Evolutionary conservation across 2,329 filamentous ascomycete genomes (phyloP), one percentile per base, ranked within the genome.

Genomic region (Verticillium isaacii): DNA sequence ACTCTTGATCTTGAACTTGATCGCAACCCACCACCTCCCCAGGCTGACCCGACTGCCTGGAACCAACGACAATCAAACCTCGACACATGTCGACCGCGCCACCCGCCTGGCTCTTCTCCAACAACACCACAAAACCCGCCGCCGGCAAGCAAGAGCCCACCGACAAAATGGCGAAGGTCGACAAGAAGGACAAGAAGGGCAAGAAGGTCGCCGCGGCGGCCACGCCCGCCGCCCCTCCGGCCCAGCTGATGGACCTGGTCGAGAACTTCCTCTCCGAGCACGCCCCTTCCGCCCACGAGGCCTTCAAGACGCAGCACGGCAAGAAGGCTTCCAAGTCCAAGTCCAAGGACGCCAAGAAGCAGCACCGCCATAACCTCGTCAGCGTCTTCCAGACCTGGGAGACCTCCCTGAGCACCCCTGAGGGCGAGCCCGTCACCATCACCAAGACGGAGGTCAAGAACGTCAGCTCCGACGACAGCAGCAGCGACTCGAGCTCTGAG

Each of bases 181-280:
- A 68, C 23, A 61, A 68, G 59, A 64, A 64, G 57, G 57, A 23
- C 23, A 60, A 60, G 57, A 60, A 60, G 64, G 57, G 62, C 36
- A 69, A 68, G 64, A 59, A 64, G 59, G 56, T 64, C 56, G 32
- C 69, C 52, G 63, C 65, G 45, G 57, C 67, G 32, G 63, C 65
- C 45, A 50, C 63, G 55, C 56, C 60, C 59, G 62, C 73, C 32
- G 72, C 77, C 56, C 80, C 85, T 32, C 82, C 89, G 5, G 74
- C 82, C 32, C 82, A 89, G 73, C 78, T 93, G 39, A 78, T 93
- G 70, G 84, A 87, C 64, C 78, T 91, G 17, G 82, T 93, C 68
- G 85, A 86, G 65, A 75, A 77, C 25, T 93, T 92, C 73, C 80
- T 93, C 58, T 81, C 82, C 52, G 82, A 88, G 56, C 82, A 89